A percentile compares a stretch with the other conserved stretches of the same genome.
Conservation (phyloP, 495 filamentous ascomycete genomes). For the Pseudoneurospora amorphoporcata region DNA sequence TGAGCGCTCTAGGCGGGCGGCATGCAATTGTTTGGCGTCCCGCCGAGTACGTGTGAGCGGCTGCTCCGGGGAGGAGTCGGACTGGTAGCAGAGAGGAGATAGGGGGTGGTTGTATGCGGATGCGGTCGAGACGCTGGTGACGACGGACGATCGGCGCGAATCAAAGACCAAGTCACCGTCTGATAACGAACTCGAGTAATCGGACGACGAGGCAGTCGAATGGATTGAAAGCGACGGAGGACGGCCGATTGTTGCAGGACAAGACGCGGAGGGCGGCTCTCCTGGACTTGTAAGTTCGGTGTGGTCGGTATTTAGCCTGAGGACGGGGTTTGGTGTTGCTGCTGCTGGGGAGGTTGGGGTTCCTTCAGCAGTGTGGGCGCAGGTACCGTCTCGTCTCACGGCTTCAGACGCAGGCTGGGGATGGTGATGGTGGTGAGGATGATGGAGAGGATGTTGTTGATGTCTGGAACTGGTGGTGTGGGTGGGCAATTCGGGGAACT, state of each 20-base stretch:
- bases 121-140: constrained; percentile 16
- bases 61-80: not conserved
- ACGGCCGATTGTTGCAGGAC: constrained; percentile 5
- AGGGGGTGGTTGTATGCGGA: not conserved
- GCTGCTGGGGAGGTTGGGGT: not conserved
- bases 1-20: constrained; percentile 21
- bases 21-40: constrained; percentile 26
- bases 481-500: constrained; percentile 21
- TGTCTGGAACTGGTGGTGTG: constrained; percentile 2
- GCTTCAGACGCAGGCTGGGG: not conserved
- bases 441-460: constrained; percentile 2
- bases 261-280: not conserved
- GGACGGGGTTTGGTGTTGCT: not conserved
- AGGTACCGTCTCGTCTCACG: not conserved
- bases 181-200: constrained; percentile 10
- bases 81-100: not conserved
- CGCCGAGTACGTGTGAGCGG: constrained; percentile 18
- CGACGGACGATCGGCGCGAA: constrained; percentile 19
- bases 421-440: constrained; percentile 1
- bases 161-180: constrained; percentile 13
- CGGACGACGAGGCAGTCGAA: constrained; percentile 11
- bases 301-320: not conserved
- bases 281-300: not conserved
- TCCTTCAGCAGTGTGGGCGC: not conserved
- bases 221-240: constrained; percentile 19